These are phyloP conservation scores for Paraphaeosphaeria minitans DNA, from an alignment of 2,329 filamentous ascomycete species.

Conservation along the genomic window DNA sequence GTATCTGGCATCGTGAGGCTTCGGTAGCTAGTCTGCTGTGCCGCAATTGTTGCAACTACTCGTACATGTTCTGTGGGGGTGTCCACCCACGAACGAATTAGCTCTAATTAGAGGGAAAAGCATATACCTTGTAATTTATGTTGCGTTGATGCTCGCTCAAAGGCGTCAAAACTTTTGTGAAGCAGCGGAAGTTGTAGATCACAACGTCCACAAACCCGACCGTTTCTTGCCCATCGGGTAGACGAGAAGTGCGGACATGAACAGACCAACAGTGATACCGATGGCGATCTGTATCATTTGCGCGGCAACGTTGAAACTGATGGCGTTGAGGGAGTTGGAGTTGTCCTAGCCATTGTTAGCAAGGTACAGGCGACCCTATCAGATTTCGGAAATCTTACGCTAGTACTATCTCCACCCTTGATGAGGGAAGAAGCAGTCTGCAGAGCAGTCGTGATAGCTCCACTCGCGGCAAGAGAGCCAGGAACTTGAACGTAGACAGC, in stretches of 20 bases:
- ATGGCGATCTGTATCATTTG: slow-evolving; percentile 58
- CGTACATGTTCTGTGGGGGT: slow-evolving; percentile 5
- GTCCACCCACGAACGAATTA: slow-evolving; percentile 6
- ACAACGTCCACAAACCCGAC: slow-evolving; percentile 44
- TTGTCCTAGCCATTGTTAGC: slow-evolving; percentile 6
- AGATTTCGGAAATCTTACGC: slow-evolving; percentile 20
- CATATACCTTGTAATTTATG: background rate
- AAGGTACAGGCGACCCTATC: background rate
- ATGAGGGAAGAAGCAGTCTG: slow-evolving; percentile 35
- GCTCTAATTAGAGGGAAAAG: slow-evolving; percentile 1
- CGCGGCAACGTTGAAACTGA: slow-evolving; percentile 52
- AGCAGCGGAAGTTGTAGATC: background rate
- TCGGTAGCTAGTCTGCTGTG: background rate
- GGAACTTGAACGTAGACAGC: slow-evolving; percentile 43
- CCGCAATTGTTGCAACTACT: slow-evolving; percentile 8
- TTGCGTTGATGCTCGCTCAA: background rate
- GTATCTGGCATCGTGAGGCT: background rate
- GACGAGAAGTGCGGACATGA: slow-evolving; percentile 54
- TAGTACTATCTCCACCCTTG: slow-evolving; percentile 21
- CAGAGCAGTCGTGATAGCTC: slow-evolving; percentile 36
- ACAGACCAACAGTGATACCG: slow-evolving; percentile 57
- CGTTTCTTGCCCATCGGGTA: slow-evolving; percentile 57
- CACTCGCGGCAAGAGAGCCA: slow-evolving; percentile 38
- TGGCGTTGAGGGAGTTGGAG: slow-evolving; percentile 13
- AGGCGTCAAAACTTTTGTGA: background rate